Evolutionary conservation across 208 protist genomes (phyloP), one percentile per base, ranked within the genome.

Genomic region (Trichomonas tenax): DNA sequence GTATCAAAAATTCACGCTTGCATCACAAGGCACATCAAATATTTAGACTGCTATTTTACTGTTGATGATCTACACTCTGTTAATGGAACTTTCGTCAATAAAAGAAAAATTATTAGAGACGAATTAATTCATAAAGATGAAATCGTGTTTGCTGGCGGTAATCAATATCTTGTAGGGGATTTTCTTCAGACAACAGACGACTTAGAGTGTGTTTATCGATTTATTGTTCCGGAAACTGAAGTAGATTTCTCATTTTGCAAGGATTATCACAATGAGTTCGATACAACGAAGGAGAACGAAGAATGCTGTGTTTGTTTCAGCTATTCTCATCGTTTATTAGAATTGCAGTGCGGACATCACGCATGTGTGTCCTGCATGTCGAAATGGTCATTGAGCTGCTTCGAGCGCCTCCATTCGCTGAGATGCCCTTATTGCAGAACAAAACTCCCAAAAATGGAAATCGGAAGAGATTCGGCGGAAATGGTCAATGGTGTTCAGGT

Each of bases 41-140:
- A 93, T 31, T 34, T n/a, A 10, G 44, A 34, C 9, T n/a, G 26
- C n/a, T 34, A 26, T 48, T 93, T 34, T 34, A 34, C 45, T 8
- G 3, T 93, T 15, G 86, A 93, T 34, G 86, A 93, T 26, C 17
- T 23, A 0, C 15, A 93, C 15, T 51, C 44, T 26, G 14, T 93
- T 11, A 93, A 93, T 93, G 86, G 86, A 34, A 93, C 86, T 51
- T 93, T 93, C 38, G 44, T 93, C 3, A 93, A 93, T 41, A 41
- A 44, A 0, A 8, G 44, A 51, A 93, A 93, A 93, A 93, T 93
- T 51, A 14, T 51, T 38, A 41, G 86, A 38, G 26, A 40, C 4
- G 17, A 41, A 41, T 26, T 93, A 21, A 15, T 17, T 38, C 23
- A 51, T 51, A 51, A 51, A 51, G 86, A 93, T 41, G 86, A 93